phyloP scores from a whole-genome alignment of 2,329 filamentous ascomycete species.

The Penicillium griseofulvum region DNA sequence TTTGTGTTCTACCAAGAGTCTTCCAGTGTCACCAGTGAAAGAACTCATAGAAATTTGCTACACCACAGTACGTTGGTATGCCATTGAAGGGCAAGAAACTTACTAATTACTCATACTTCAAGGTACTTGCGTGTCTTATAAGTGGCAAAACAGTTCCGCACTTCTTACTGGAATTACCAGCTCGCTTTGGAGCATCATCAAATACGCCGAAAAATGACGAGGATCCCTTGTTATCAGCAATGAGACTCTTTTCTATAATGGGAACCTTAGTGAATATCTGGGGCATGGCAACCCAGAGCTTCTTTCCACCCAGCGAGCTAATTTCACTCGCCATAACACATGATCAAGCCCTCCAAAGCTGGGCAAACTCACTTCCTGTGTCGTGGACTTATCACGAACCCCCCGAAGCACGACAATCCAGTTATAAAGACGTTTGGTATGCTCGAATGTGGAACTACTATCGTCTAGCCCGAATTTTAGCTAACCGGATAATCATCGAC shows the following conservation, averaged over 20 bases:
- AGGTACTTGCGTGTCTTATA: conserved; percentile 4
- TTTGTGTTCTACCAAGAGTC: not conserved
- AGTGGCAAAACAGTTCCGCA: not conserved
- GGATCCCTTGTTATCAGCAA: not conserved
- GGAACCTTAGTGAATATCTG: not conserved
- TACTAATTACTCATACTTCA: not conserved
- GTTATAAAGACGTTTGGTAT: not conserved
- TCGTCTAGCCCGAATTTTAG: conserved; percentile 2
- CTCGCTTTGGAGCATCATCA: not conserved
- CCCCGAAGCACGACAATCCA: not conserved
- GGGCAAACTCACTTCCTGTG: not conserved
- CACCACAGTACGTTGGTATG: not conserved
- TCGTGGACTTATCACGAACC: not conserved
- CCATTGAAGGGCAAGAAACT: not conserved
- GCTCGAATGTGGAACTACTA: conserved; percentile 7
- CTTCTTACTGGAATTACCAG: not conserved
- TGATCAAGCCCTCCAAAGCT: not conserved
- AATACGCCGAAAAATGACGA: not conserved
- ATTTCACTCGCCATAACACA: not conserved
- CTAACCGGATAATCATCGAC: not conserved
- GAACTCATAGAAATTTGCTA: conserved; percentile 3
- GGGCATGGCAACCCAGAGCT: not conserved
- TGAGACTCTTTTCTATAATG: not conserved
- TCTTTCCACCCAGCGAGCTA: not conserved
- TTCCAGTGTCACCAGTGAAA: not conserved